Base-by-base conservation (phyloP, 768 basidiomycete species). In the Calocera viscosa region DNA sequence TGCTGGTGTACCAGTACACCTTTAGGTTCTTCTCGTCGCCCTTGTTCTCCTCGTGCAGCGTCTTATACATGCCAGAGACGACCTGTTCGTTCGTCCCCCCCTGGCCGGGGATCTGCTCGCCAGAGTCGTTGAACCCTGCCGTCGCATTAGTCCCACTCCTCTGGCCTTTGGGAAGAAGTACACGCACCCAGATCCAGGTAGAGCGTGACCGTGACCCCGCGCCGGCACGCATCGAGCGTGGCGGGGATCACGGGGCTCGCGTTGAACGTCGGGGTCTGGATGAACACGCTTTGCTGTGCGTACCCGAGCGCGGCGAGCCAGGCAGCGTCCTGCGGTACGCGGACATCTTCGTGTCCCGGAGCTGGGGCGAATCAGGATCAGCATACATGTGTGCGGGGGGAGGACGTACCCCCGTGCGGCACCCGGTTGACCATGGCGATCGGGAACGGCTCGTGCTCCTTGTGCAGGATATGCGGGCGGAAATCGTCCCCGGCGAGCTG, bases 61-160 rank as follows among this genome's bases (percentile, higher is more conserved):
- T 75, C 30, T 78, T 80, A 75, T 82, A 88, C 77, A 89, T 81
- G 39, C 78, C 76, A 68, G 82, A 78, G 17, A 82, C 83, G 24
- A 89, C 86, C 74, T 86, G 80, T 68, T 87, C 85, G 73, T 89
- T 89, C 39, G 83, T 88, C 1, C 87, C 87, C 10, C 87, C 87
- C 73, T 87, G 86, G 70, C 82, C 82, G 0, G 86, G 86, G 39
- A 87, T 77, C 40, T 80, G 80, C 73, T 87, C 86, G 64, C 84
- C 84, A 76, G 79, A 82, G 70, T 86, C 79, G 71, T 81, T 80
- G 75, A 80, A 79, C 1, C 77, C 75, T 67, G 63, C 16, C 22
- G 16, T 24, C 35, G 40, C n/a, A 38, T n/a, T 30, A 66, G 26
- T 14, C 5, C 35, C n/a, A n/a, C n/a, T n/a, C n/a, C n/a, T n/a